Conservation (phyloP, 331 rosid species). For the Ulmus americana region DNA sequence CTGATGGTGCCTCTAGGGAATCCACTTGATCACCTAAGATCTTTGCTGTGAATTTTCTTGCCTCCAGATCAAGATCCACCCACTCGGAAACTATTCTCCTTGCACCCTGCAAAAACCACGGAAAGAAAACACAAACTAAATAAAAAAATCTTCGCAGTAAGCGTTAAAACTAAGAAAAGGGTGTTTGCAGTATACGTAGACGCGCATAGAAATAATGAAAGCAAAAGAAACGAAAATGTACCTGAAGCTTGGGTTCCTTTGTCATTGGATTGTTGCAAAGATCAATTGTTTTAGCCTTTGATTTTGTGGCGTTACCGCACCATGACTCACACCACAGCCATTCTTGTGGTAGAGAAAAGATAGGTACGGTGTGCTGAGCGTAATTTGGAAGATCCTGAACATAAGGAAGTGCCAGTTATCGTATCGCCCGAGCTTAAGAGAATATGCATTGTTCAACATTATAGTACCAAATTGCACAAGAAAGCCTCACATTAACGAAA, state of each 20-base stretch:
- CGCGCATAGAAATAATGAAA: constrained; percentile 10
- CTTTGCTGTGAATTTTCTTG: constrained; percentile 70
- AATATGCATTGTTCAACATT: background rate
- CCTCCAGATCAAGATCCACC: constrained; percentile 91
- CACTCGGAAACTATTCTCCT: constrained; percentile 86
- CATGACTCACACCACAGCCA: constrained; percentile 99
- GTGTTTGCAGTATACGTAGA: too few relatives aligned
- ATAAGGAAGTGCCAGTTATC: constrained; percentile 19
- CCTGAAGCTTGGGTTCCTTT: constrained; percentile 98
- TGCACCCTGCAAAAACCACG: constrained; percentile 58
- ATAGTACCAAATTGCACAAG: too few relatives aligned
- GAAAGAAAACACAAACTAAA: background rate
- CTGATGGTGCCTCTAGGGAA: constrained; percentile 33
- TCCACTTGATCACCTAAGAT: constrained; percentile 55
- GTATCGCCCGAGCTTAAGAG: background rate
- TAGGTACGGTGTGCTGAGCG: constrained; percentile 92
- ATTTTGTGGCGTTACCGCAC: constrained; percentile 96
- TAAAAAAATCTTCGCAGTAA: too few relatives aligned
- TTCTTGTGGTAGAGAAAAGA: constrained; percentile 92
- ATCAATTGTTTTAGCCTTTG: constrained; percentile 95
- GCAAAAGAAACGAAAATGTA: constrained; percentile 22
- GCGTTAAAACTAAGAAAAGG: too few relatives aligned
- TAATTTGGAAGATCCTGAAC: constrained; percentile 98
- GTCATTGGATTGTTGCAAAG: constrained; percentile 99
- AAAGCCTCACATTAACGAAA: too few relatives aligned